Percentiles rank a stretch among this genome's conserved stretches.
These are phyloP conservation scores for Bryoglossum gracile DNA, from an alignment of 495 filamentous ascomycete species.

Conservation along the genomic window DNA sequence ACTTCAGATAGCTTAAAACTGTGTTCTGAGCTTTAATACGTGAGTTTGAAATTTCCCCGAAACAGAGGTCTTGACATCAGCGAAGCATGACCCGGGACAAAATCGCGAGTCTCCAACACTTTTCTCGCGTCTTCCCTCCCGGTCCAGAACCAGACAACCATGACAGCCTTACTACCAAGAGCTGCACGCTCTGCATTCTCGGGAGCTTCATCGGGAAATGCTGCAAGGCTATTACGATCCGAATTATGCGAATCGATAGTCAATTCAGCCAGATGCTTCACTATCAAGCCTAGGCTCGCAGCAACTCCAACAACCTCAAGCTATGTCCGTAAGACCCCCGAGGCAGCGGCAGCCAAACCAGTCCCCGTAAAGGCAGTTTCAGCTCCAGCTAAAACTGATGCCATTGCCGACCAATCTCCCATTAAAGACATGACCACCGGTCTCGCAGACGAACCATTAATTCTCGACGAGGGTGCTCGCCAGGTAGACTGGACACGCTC, in stretches of 20 bases:
- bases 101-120: slow-evolving; percentile 1
- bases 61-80: background rate
- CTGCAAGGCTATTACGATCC: background rate
- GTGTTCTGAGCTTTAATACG: no score
- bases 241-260: background rate
- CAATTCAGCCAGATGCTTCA: slow-evolving; percentile 6
- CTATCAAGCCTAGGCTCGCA: slow-evolving; percentile 3
- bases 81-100: slow-evolving; percentile 1
- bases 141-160: slow-evolving; percentile 12
- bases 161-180: slow-evolving; percentile 19
- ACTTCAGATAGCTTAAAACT: no score
- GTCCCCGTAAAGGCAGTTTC: slow-evolving; percentile 5
- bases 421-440: slow-evolving; percentile 26
- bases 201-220: slow-evolving; percentile 3
- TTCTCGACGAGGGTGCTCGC: slow-evolving; percentile 24
- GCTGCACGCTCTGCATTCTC: slow-evolving; percentile 17
- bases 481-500: slow-evolving; percentile 84
- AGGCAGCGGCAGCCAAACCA: no score
- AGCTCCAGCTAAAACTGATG: slow-evolving; percentile 2
- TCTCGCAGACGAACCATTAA: slow-evolving; percentile 27
- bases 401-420: slow-evolving; percentile 21
- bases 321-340: slow-evolving; percentile 12
- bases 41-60: no score
- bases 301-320: slow-evolving; percentile 20
- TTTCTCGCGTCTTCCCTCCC: no score